phyloP scores from a whole-genome alignment of 2,329 filamentous ascomycete species.

The Phaeoacremonium minimum region DNA sequence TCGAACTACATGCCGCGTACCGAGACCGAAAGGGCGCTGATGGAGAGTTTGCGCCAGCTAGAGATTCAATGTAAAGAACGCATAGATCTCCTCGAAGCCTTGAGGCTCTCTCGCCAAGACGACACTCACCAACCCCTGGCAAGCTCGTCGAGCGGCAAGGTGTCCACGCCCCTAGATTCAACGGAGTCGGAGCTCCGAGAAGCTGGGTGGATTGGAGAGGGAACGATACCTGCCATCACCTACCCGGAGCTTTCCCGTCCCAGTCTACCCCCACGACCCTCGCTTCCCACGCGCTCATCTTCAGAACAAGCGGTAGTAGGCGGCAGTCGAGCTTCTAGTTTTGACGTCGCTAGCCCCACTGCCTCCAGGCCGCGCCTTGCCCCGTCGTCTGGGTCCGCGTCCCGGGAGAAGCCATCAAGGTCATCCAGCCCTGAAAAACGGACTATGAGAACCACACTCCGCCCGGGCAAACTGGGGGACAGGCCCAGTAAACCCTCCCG shows the following conservation, averaged over 20 bases:
- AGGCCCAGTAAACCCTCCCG: conserved; percentile 32
- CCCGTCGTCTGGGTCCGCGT: conserved; percentile 24
- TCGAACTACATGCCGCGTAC: conserved; percentile 65
- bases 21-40: conserved; percentile 78
- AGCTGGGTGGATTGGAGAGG: conserved; percentile 69
- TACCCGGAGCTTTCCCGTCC: conserved; percentile 81
- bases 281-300: conserved; percentile 48
- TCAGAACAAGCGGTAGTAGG: conserved; percentile 41
- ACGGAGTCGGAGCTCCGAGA: conserved; percentile 14
- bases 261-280: conserved; percentile 51
- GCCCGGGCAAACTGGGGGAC: conserved; percentile 41
- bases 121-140: conserved; percentile 18
- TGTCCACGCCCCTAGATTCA: conserved; percentile 12
- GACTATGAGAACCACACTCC: conserved; percentile 58
- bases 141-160: conserved; percentile 11
- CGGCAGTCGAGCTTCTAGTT: conserved; percentile 12
- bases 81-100: conserved; percentile 79
- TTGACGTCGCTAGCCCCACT: conserved; percentile 19
- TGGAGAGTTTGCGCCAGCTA: conserved; percentile 76
- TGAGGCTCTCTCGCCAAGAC: conserved; percentile 61
- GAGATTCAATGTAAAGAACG: conserved; percentile 92
- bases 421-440: conserved; percentile 58
- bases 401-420: conserved; percentile 34
- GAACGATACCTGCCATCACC: conserved; percentile 74
- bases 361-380: conserved; percentile 15